Evolutionary conservation across 1,284 basidiomycete species (phyloP).

Genomic region (Puccinia horiana): DNA sequence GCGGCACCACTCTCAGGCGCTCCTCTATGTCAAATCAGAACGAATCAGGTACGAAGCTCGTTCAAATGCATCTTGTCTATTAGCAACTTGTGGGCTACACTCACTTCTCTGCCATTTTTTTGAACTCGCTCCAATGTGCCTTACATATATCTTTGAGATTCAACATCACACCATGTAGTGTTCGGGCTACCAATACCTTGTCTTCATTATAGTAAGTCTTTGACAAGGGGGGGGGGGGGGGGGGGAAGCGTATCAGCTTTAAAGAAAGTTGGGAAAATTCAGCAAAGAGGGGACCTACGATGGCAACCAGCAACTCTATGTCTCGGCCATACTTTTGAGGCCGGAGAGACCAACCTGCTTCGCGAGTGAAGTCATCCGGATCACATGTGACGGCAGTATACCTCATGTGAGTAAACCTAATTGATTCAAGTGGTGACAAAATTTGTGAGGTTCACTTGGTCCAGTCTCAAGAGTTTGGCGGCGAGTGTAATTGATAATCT

Average conservation of each 20-base stretch:
- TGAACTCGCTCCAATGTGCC: slow-evolving; percentile 65
- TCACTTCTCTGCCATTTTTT: slow-evolving; percentile 23
- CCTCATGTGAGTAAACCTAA: slow-evolving; percentile 48
- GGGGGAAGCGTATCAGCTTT: not conserved
- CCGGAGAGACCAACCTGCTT: slow-evolving; percentile 74
- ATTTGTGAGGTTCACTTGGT: slow-evolving; percentile 13
- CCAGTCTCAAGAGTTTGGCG: slow-evolving; percentile 39
- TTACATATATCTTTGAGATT: slow-evolving; percentile 99
- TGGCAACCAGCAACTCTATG: slow-evolving; percentile 81
- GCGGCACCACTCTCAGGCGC: slow-evolving; percentile 67
- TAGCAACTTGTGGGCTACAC: not conserved
- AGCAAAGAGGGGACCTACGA: slow-evolving; percentile 51
- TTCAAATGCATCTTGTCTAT: not conserved
- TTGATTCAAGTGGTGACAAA: not conserved
- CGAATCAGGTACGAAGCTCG: not conserved
- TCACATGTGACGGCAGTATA: slow-evolving; percentile 75
- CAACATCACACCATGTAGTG: slow-evolving; percentile 91
- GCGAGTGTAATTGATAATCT: slow-evolving; percentile 35
- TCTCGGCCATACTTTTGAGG: slow-evolving; percentile 81
- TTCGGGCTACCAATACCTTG: slow-evolving; percentile 88
- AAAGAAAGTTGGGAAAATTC: not conserved
- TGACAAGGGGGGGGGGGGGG: too few relatives aligned
- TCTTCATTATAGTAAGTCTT: slow-evolving; percentile 77
- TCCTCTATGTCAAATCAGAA: not conserved
- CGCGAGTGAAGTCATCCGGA: slow-evolving; percentile 85